Conservation (phyloP, 2,329 filamentous ascomycete genomes). For the Neospermospora avenae region DNA sequence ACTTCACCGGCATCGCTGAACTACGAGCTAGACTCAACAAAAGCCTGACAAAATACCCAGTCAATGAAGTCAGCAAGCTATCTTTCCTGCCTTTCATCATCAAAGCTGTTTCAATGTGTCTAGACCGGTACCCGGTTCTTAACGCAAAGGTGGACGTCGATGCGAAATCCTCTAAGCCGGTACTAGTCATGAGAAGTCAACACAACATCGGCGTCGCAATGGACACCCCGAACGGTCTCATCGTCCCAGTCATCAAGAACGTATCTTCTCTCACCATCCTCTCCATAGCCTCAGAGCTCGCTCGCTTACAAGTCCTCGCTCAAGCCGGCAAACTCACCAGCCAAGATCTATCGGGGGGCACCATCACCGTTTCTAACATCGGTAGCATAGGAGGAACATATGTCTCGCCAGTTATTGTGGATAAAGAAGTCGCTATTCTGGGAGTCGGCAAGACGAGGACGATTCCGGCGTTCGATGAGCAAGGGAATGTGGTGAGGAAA, state of each 20-base stretch:
- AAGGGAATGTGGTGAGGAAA: slow-evolving; percentile 60
- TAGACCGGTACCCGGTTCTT: slow-evolving; percentile 78
- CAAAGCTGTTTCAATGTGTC: slow-evolving; percentile 86
- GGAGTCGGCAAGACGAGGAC: slow-evolving; percentile 79
- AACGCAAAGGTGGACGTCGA: slow-evolving; percentile 77
- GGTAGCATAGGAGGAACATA: slow-evolving; percentile 93
- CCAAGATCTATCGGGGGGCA: slow-evolving; percentile 77
- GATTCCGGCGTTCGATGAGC: slow-evolving; percentile 71
- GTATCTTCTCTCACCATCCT: slow-evolving; percentile 74
- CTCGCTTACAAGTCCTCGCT: slow-evolving; percentile 69
- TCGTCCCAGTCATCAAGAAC: slow-evolving; percentile 89
- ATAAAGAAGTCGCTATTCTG: slow-evolving; percentile 86
- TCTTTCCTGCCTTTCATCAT: slow-evolving; percentile 94
- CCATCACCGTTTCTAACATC: slow-evolving; percentile 95
- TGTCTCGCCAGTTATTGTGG: slow-evolving; percentile 85
- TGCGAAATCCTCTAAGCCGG: slow-evolving; percentile 57
- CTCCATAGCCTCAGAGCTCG: slow-evolving; percentile 73
- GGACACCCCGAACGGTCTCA: slow-evolving; percentile 82
- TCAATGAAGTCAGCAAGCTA: slow-evolving; percentile 57
- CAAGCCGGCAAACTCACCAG: slow-evolving; percentile 70
- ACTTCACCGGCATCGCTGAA: slow-evolving; percentile 70
- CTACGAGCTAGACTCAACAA: slow-evolving; percentile 74
- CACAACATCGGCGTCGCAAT: slow-evolving; percentile 97
- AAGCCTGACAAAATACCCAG: slow-evolving; percentile 43
- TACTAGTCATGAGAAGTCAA: slow-evolving; percentile 71